A percentile compares a stretch with the other conserved stretches of the same genome.
Evolutionary conservation across 129 eudicot genomes (phyloP).

Genomic region (Centaurea solstitialis): DNA sequence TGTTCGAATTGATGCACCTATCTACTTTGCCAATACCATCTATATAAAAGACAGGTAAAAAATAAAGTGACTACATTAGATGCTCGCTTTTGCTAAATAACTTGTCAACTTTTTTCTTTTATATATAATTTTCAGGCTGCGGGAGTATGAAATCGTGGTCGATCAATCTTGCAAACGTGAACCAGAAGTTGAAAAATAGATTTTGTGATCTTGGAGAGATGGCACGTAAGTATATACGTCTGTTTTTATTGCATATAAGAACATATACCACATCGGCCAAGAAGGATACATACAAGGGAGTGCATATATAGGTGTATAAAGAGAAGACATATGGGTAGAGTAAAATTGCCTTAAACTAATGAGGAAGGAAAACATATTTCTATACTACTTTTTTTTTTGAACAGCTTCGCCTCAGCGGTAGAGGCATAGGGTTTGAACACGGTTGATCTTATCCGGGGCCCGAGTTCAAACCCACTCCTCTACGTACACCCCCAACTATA

Average conservation of each 20-base stretch:
- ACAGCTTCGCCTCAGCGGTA: too few relatives aligned
- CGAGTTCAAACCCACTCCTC: too few relatives aligned
- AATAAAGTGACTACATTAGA: too few relatives aligned
- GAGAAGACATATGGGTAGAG: rapidly evolving
- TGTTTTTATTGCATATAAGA: background rate
- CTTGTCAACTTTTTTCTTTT: too few relatives aligned
- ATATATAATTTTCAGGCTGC: too few relatives aligned
- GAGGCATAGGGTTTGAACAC: too few relatives aligned
- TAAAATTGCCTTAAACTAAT: slow-evolving; percentile 84
- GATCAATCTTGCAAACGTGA: slow-evolving; percentile 71
- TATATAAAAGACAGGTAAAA: too few relatives aligned
- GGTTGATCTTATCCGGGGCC: too few relatives aligned
- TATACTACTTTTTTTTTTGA: slow-evolving; percentile 60
- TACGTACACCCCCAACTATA: too few relatives aligned
- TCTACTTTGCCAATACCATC: too few relatives aligned
- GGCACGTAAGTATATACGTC: slow-evolving; percentile 65
- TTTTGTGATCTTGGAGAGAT: slow-evolving; percentile 82
- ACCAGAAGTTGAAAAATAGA: slow-evolving; percentile 77
- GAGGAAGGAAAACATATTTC: slow-evolving; percentile 98
- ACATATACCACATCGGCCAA: slow-evolving; percentile 37
- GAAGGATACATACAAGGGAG: rapidly evolving
- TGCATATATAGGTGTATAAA: background rate
- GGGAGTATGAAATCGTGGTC: slow-evolving; percentile 63
- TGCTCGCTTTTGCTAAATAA: too few relatives aligned
- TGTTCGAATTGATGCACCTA: too few relatives aligned